Evolutionary conservation across 495 filamentous ascomycete genomes (phyloP), one percentile per base, ranked within the genome.

Genomic region (Hapsidospora chrysogenum): DNA sequence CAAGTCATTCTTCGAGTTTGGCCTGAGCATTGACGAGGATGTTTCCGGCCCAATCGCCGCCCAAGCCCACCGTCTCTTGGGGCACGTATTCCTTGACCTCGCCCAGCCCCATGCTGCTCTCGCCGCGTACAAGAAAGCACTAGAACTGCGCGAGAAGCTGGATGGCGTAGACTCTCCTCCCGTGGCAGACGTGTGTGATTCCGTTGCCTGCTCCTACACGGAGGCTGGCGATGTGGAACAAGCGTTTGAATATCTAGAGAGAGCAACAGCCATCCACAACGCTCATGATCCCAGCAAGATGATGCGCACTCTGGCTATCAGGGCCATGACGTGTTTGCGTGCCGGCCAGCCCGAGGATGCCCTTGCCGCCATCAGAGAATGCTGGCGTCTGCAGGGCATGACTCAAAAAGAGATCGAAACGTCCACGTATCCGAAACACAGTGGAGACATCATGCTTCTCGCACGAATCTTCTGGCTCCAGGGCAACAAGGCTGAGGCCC

Each of bases 401-500:
- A 35, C 30, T 2, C 28, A 41, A 13, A 33, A 25, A 17, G 18
- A 41, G 9, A 35, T 41, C 15, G 38, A 37, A 17, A 32, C 33
- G 34, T 41, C 38, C 10, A 10, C n/a, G 17, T 41, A 41, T 23
- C 42, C 42, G 5, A 37, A 44, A 17, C 42, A 41, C 33, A 44
- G 42, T 18, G 42, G 42, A 16, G 42, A 44, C 26, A 41, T 44
- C 30, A 37, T 44, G 42, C 28, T 44, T 9, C 34, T 44, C 16
- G 36, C 28, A 7, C 33, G 33, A 4, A 41, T 44, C 15, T 33
- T 29, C 19, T 37, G 29, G 33, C 15, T 1, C 26, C 23, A 26
- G 35, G 23, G 38, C 30, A 33, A 28, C 13, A 33, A 14, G 19
- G 29, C 14, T 6, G 38, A 44, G 19, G 26, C 23, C 11, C 23